phyloP scores from a whole-genome alignment of 306 rosid species.

The Sindora glabra region DNA sequence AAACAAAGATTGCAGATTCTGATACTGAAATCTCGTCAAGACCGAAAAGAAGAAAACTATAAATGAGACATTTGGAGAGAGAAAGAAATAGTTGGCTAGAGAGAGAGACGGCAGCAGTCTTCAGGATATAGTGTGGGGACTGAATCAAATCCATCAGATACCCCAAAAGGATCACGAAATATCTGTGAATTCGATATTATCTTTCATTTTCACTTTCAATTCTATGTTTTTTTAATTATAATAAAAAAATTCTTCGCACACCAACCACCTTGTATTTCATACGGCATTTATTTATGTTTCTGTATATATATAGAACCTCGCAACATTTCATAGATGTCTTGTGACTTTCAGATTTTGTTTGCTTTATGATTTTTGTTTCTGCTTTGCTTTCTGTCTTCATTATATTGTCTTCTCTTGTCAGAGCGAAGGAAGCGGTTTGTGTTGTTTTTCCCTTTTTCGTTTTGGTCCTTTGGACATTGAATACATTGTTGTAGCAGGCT shows the following conservation, averaged over 20 bases:
- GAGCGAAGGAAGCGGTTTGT: neutral
- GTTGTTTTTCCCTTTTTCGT: conserved; percentile 18
- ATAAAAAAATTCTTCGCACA: conserved; percentile 44
- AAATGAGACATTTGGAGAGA: too few species aligned
- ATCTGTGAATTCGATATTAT: conserved; percentile 73
- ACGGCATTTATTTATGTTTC: conserved; percentile 24
- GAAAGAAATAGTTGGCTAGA: too few species aligned
- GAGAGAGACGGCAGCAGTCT: too few species aligned
- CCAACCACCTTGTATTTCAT: conserved; percentile 34
- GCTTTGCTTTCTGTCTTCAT: neutral
- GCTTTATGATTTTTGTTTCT: neutral
- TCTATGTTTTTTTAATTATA: conserved; percentile 20
- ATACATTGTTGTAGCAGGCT: conserved; percentile 7
- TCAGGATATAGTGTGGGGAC: too few species aligned
- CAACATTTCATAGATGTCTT: conserved; percentile 38
- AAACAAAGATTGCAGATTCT: too few species aligned
- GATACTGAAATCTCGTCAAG: conserved; percentile 26
- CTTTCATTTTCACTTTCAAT: too few species aligned
- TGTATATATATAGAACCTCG: conserved; percentile 19
- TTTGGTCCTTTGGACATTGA: neutral
- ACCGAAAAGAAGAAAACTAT: conserved; percentile 19
- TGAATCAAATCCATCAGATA: conserved; percentile 65
- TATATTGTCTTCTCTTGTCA: too few species aligned
- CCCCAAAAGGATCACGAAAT: conserved; percentile 80
- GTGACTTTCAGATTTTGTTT: conserved; percentile 31